These are phyloP conservation scores for Sanguinoderma infundibulare DNA, from an alignment of 1,284 basidiomycete species.

Conservation along the genomic window DNA sequence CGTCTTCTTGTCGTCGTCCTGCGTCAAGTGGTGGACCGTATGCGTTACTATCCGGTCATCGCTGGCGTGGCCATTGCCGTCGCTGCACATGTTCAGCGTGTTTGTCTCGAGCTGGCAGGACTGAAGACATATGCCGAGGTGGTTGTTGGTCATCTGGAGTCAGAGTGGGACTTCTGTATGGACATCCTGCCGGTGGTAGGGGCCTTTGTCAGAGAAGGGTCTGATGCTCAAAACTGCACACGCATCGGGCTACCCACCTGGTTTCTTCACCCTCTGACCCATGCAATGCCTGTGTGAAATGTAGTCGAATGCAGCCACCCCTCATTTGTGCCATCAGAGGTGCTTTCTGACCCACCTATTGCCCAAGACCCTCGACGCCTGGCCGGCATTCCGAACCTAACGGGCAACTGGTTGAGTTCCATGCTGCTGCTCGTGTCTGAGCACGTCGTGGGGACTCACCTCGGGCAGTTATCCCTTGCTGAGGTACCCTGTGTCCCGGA, in stretches of 20 bases:
- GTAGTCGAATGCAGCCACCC: neutral
- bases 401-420: neutral
- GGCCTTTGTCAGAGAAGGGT: neutral
- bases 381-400: neutral
- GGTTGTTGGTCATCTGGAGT: neutral
- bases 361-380: neutral
- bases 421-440: neutral
- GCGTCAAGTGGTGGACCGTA: neutral
- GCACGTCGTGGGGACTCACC: neutral
- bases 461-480: neutral
- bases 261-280: slow-evolving; percentile 4
- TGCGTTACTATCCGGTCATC: neutral
- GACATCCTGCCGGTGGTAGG: slow-evolving; percentile 1
- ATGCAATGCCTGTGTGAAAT: neutral
- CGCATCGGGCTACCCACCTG: slow-evolving; percentile 3
- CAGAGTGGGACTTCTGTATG: neutral
- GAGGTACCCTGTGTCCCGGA: neutral
- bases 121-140: neutral
- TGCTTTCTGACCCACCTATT: neutral
- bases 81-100: slow-evolving; percentile 7
- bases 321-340: neutral
- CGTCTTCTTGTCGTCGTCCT: neutral
- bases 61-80: neutral
- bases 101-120: neutral
- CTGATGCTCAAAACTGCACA: neutral